Percentiles rank a stretch among this genome's conserved stretches.
Conservation (phyloP, 2,329 filamentous ascomycete species). For the Aspergillus uvarum region DNA sequence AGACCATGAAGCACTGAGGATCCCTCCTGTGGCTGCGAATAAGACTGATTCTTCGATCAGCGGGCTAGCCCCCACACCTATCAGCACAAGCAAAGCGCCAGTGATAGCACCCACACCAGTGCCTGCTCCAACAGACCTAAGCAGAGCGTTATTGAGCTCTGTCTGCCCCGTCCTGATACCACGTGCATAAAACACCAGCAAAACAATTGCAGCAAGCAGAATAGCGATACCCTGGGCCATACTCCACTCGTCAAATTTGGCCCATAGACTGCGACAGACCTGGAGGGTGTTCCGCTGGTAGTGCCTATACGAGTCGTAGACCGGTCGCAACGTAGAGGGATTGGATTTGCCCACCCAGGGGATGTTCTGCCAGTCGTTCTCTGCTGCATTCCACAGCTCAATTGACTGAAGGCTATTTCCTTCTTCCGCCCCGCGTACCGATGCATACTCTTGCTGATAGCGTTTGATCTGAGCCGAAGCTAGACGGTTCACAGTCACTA, state of each 20-base stretch:
- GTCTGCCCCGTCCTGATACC: constrained; percentile 54
- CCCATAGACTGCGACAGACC: constrained; percentile 84
- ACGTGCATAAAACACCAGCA: constrained; percentile 72
- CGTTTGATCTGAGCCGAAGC: constrained; percentile 82
- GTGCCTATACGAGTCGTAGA: constrained; percentile 60
- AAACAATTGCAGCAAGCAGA: constrained; percentile 64
- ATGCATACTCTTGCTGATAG: constrained; percentile 82
- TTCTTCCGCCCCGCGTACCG: constrained; percentile 67
- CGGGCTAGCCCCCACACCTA: constrained; percentile 30
- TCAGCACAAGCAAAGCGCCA: constrained; percentile 26
- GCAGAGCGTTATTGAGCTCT: constrained; percentile 54
- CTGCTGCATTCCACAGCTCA: constrained; percentile 61
- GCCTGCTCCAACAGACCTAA: constrained; percentile 53
- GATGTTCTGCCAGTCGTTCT: constrained; percentile 52
- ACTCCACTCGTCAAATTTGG: constrained; percentile 80
- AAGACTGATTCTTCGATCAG: constrained; percentile 38
- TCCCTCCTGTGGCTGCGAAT: constrained; percentile 46
- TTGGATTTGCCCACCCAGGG: constrained; percentile 42
- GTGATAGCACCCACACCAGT: constrained; percentile 44
- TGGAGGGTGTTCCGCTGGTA: constrained; percentile 79
- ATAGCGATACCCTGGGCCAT: constrained; percentile 80
- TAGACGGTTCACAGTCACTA: constrained; percentile 74
- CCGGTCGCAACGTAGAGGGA: constrained; percentile 39
- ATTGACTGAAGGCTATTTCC: constrained; percentile 56
- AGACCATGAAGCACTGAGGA: constrained; percentile 44